Evolutionary conservation across 2,329 filamentous ascomycete genomes (phyloP).

Genomic region (Fusarium nematophilum): DNA sequence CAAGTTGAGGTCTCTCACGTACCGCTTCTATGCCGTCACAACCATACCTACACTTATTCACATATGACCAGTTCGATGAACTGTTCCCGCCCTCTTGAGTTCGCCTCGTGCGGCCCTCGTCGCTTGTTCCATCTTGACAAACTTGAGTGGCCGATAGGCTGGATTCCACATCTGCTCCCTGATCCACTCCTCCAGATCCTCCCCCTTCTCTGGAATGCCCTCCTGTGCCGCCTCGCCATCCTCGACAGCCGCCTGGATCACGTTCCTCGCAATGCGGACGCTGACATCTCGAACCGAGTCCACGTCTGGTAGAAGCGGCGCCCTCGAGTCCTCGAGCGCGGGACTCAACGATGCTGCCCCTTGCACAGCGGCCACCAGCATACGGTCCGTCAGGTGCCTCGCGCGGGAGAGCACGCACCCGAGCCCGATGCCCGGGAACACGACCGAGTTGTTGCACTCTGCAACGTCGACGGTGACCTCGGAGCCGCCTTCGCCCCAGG

Average conservation of each 20-base stretch:
- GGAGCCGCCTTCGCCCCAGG: constrained; percentile 60
- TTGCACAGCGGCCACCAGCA: constrained; percentile 84
- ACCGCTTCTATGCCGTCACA: not conserved
- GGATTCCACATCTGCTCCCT: constrained; percentile 84
- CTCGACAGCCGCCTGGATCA: constrained; percentile 77
- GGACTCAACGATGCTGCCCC: constrained; percentile 79
- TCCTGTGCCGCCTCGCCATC: constrained; percentile 75
- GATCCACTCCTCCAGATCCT: constrained; percentile 76
- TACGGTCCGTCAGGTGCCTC: constrained; percentile 75
- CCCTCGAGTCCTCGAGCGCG: constrained; percentile 70
- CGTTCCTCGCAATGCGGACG: constrained; percentile 78
- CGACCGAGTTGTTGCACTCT: constrained; percentile 90
- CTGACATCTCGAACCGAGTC: constrained; percentile 79
- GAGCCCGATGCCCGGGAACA: constrained; percentile 87
- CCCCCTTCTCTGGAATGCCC: constrained; percentile 69
- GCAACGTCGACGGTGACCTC: constrained; percentile 65
- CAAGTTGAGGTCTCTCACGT: too few species aligned
- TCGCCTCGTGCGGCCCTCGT: constrained; percentile 64
- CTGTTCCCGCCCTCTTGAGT: constrained; percentile 46
- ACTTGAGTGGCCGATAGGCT: constrained; percentile 72
- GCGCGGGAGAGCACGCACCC: constrained; percentile 79
- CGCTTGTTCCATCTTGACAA: constrained; percentile 64
- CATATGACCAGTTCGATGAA: constrained; percentile 35
- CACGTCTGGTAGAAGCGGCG: constrained; percentile 81
- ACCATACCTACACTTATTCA: not conserved